phyloP scores from a whole-genome alignment of 805 yeast genomes.

The Candida berthetii region DNA sequence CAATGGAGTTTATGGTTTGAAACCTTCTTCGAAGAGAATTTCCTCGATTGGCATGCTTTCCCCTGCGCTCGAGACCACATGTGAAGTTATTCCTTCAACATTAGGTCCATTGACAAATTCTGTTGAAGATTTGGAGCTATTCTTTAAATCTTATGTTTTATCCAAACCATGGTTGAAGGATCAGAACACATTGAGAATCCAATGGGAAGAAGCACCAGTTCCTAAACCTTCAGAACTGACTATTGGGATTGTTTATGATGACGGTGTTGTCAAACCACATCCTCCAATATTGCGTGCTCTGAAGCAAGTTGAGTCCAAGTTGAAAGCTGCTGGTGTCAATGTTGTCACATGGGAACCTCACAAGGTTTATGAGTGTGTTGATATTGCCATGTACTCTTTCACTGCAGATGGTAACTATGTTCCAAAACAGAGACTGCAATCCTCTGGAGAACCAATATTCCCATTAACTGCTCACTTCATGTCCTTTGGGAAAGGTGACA shows the following conservation, averaged over 20 bases:
- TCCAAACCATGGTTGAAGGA: slow-evolving; percentile 55
- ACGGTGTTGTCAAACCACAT: slow-evolving; percentile 61
- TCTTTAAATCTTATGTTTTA: slow-evolving; percentile 47
- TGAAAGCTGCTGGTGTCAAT: slow-evolving; percentile 52
- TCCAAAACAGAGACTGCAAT: slow-evolving; percentile 43
- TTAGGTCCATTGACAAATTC: slow-evolving; percentile 64
- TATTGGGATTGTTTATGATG: slow-evolving; percentile 58
- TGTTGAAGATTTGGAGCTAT: slow-evolving; percentile 60
- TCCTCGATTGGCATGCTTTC: slow-evolving; percentile 20
- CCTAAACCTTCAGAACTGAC: slow-evolving; percentile 39
- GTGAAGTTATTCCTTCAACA: slow-evolving; percentile 56
- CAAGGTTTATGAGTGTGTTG: slow-evolving; percentile 49
- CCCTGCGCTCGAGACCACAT: slow-evolving; percentile 15
- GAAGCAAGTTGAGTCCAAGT: slow-evolving; percentile 43
- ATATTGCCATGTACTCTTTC: slow-evolving; percentile 50
- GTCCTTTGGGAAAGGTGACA: slow-evolving; percentile 52
- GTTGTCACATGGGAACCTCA: slow-evolving; percentile 55
- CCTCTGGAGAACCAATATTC: slow-evolving; percentile 67
- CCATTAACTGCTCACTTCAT: slow-evolving; percentile 60
- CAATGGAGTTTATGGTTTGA: slow-evolving; percentile 52
- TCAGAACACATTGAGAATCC: slow-evolving; percentile 25
- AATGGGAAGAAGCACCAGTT: slow-evolving; percentile 29
- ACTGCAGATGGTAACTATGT: slow-evolving; percentile 62
- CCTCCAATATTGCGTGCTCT: slow-evolving; percentile 62
- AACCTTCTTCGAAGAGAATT: slow-evolving; percentile 55